A percentile compares a stretch with the other conserved stretches of the same genome.
These are phyloP conservation scores for Physaria fendleri DNA, from an alignment of 345 rosid genomes.

Conservation along the genomic window DNA sequence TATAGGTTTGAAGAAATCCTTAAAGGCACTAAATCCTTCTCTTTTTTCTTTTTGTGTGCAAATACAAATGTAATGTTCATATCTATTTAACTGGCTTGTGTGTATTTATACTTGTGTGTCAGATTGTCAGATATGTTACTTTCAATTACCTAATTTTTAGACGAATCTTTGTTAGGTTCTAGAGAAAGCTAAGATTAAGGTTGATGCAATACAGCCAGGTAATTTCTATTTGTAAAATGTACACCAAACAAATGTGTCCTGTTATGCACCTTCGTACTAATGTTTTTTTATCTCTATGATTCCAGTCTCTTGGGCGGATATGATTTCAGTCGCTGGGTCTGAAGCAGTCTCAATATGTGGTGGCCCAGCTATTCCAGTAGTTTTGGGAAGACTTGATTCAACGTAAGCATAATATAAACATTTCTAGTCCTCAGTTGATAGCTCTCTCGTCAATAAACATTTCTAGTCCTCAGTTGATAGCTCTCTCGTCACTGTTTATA, in stretches of 20 bases:
- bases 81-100: not conserved
- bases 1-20: constrained; percentile 70
- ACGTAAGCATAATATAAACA: constrained; percentile 34
- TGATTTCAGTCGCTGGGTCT: constrained; percentile 85
- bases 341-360: constrained; percentile 87
- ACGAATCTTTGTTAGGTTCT: constrained; percentile 52
- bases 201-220: constrained; percentile 70
- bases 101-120: not conserved
- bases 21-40: constrained; percentile 42
- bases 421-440: not conserved
- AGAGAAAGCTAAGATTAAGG: constrained; percentile 67
- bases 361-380: constrained; percentile 74
- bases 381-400: constrained; percentile 71
- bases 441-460: not conserved
- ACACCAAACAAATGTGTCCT: constrained; percentile 10
- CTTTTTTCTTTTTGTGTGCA: not conserved
- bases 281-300: constrained; percentile 18
- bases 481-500: constrained; percentile 13
- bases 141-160: constrained; percentile 31
- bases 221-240: constrained; percentile 7
- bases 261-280: constrained; percentile 13
- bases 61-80: not conserved
- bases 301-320: constrained; percentile 93
- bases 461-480: not conserved
- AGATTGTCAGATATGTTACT: constrained; percentile 10